phyloP scores from a whole-genome alignment of 176 grass and related monocot genomes.

The Carex pumila region DNA sequence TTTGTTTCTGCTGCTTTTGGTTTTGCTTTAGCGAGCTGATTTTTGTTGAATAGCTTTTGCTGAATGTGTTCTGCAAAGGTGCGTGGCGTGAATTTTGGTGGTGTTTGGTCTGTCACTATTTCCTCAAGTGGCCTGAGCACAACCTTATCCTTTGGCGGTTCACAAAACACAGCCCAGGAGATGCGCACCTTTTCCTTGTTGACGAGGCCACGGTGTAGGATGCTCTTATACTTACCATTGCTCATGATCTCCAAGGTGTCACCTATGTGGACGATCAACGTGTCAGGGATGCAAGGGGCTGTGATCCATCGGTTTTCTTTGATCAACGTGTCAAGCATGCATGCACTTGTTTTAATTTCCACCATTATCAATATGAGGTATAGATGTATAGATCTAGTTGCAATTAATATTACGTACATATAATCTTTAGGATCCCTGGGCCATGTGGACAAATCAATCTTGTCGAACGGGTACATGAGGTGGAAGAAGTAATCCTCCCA shows the following conservation, averaged over 20 bases:
- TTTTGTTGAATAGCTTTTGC: slow-evolving; percentile 75
- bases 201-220: slow-evolving; percentile 87
- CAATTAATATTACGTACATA: slow-evolving; percentile 15
- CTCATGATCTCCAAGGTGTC: slow-evolving; percentile 86
- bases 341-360: too few relatives aligned
- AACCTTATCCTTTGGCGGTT: slow-evolving; percentile 58
- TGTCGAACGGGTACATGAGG: slow-evolving; percentile 48
- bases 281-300: slow-evolving; percentile 42
- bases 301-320: slow-evolving; percentile 55
- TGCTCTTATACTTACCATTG: slow-evolving; percentile 77
- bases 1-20: background rate
- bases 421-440: slow-evolving; percentile 48
- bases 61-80: slow-evolving; percentile 73
- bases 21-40: background rate
- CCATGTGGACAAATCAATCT: slow-evolving; percentile 42
- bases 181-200: slow-evolving; percentile 66
- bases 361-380: too few relatives aligned
- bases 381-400: too few relatives aligned
- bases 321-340: too few relatives aligned
- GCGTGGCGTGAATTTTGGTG: slow-evolving; percentile 52
- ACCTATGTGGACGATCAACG: slow-evolving; percentile 75
- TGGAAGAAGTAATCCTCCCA: slow-evolving; percentile 99
- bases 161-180: slow-evolving; percentile 91
- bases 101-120: slow-evolving; percentile 6
- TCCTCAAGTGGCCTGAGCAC: slow-evolving; percentile 59